These are phyloP conservation scores for Batrachochytrium dendrobatidis DNA, from an alignment of 371 early-diverging fungal species.

Conservation along the genomic window DNA sequence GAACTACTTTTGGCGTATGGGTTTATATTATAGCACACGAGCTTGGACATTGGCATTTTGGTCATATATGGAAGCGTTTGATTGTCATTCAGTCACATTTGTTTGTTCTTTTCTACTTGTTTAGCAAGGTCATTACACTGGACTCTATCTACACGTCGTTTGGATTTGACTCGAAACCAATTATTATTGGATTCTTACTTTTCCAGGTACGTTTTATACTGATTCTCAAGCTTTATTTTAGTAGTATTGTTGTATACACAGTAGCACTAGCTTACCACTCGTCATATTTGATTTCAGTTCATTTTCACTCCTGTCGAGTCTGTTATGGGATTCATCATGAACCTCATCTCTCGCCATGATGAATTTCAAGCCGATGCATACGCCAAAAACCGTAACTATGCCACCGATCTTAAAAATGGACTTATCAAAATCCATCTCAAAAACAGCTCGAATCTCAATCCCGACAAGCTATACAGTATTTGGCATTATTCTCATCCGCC, in stretches of 20 bases:
- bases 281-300: slow-evolving; percentile 5
- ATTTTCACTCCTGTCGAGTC: slow-evolving; percentile 61
- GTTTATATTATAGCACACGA: slow-evolving; percentile 78
- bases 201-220: slow-evolving; percentile 41
- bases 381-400: slow-evolving; percentile 84
- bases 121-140: slow-evolving; percentile 67
- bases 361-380: slow-evolving; percentile 96
- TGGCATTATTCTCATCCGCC: slow-evolving; percentile 94
- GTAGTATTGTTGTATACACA: neutral
- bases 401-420: slow-evolving; percentile 63
- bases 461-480: slow-evolving; percentile 86
- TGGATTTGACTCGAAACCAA: slow-evolving; percentile 69
- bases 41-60: slow-evolving; percentile 93
- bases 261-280: neutral
- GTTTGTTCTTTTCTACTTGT: slow-evolving; percentile 76
- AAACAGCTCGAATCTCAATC: slow-evolving; percentile 84
- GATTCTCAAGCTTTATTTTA: neutral
- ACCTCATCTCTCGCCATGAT: slow-evolving; percentile 74
- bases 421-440: slow-evolving; percentile 87
- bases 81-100: slow-evolving; percentile 66
- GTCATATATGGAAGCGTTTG: slow-evolving; percentile 75
- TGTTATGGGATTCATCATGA: slow-evolving; percentile 64
- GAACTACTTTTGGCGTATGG: slow-evolving; percentile 8
- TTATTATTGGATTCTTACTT: slow-evolving; percentile 78
- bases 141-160: slow-evolving; percentile 70